These are phyloP conservation scores for Quercus dentata DNA, from an alignment of 306 rosid genomes.

Conservation along the genomic window DNA sequence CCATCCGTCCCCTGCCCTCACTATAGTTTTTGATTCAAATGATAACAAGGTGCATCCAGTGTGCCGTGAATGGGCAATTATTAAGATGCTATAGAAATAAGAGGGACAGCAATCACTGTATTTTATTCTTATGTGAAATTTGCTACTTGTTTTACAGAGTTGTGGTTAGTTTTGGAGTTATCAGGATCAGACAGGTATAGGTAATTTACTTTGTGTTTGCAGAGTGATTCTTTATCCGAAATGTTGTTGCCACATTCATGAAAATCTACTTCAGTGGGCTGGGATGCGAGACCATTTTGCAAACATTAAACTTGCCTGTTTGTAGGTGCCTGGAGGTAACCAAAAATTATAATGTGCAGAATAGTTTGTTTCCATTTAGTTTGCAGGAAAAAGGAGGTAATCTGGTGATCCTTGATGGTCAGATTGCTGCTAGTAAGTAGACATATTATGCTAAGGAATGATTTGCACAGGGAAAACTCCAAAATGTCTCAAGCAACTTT, in stretches of 20 bases:
- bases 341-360: constrained; percentile 29
- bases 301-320: constrained; percentile 20
- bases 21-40: constrained; percentile 7
- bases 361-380: constrained; percentile 30
- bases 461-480: constrained; percentile 39
- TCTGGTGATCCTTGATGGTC: constrained; percentile 19
- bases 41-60: constrained; percentile 16
- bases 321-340: constrained; percentile 38
- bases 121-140: constrained; percentile 5
- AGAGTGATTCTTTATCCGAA: constrained; percentile 16
- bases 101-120: not conserved
- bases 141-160: constrained; percentile 11
- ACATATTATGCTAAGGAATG: constrained; percentile 15
- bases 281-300: constrained; percentile 26
- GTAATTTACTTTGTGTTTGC: constrained; percentile 23
- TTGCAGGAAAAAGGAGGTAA: constrained; percentile 31
- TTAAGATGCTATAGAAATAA: not conserved
- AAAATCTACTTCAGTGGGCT: constrained; percentile 22
- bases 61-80: constrained; percentile 8
- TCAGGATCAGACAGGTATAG: constrained; percentile 17
- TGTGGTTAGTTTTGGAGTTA: constrained; percentile 28
- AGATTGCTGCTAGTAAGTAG: constrained; percentile 14
- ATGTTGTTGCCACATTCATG: constrained; percentile 19
- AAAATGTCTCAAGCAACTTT: too few species aligned
- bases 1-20: not conserved